These are phyloP conservation scores for Yamadazyma dendronema DNA, from an alignment of 1,139 yeast genomes.

Conservation along the genomic window DNA sequence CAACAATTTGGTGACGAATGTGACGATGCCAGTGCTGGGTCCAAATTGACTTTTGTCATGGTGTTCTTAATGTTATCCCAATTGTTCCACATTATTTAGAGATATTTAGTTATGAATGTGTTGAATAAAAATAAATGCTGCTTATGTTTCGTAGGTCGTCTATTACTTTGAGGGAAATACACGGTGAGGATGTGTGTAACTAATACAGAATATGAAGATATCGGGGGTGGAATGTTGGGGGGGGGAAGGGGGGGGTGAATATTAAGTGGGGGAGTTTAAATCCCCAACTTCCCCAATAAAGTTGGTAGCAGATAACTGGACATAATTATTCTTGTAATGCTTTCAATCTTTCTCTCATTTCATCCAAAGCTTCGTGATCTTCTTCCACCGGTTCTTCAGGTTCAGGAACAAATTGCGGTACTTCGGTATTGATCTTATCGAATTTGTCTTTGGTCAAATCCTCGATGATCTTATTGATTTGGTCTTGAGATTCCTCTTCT, in stretches of 20 bases:
- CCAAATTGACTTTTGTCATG: not conserved
- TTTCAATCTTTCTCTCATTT: constrained; percentile 83
- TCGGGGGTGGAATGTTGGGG: too few relatives aligned
- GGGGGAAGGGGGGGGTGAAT: too few relatives aligned
- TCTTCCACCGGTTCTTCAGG: constrained; percentile 41
- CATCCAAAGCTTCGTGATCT: constrained; percentile 71
- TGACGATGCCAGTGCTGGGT: constrained; percentile 4
- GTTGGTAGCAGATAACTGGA: too few relatives aligned
- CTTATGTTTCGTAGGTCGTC: too few relatives aligned
- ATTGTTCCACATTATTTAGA: not conserved
- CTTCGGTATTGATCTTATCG: constrained; percentile 40
- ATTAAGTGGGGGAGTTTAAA: too few relatives aligned
- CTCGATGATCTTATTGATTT: constrained; percentile 51
- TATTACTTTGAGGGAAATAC: too few relatives aligned
- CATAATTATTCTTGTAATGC: constrained; percentile 81
- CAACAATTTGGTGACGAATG: constrained; percentile 10
- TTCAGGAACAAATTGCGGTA: constrained; percentile 37
- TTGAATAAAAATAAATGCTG: too few relatives aligned
- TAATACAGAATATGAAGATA: too few relatives aligned
- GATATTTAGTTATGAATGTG: not conserved
- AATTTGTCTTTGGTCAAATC: constrained; percentile 45
- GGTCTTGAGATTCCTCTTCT: constrained; percentile 71
- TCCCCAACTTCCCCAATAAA: too few relatives aligned
- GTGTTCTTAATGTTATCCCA: not conserved
- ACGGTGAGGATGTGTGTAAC: too few relatives aligned